Conservation (phyloP, 2,329 filamentous ascomycete species). For the Parastagonospora avenae region DNA sequence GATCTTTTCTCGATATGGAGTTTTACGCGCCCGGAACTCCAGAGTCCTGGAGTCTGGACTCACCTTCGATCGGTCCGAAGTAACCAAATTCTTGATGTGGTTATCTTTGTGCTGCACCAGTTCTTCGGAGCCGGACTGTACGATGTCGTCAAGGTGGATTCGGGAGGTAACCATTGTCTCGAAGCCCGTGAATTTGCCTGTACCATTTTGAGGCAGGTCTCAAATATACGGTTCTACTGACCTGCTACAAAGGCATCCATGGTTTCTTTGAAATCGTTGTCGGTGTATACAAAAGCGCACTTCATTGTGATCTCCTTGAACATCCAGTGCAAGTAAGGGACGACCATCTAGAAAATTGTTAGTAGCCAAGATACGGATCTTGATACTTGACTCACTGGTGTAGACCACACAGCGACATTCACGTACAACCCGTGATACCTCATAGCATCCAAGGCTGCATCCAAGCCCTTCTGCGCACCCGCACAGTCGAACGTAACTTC, state of each 20-base stretch:
- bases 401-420: slow-evolving; percentile 43
- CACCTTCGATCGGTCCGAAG: slow-evolving; percentile 2
- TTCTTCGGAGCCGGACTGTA: slow-evolving; percentile 37
- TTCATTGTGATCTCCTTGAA: slow-evolving; percentile 38
- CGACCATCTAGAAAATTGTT: slow-evolving; percentile 24
- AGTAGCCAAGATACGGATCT: neutral
- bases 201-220: neutral
- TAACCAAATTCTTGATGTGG: slow-evolving; percentile 46
- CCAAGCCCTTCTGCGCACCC: slow-evolving; percentile 35
- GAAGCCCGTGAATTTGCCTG: slow-evolving; percentile 39
- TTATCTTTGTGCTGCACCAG: slow-evolving; percentile 39
- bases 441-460: slow-evolving; percentile 38
- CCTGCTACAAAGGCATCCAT: slow-evolving; percentile 40
- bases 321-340: slow-evolving; percentile 33
- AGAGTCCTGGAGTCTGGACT: too few relatives aligned
- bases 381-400: slow-evolving; percentile 25
- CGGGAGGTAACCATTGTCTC: slow-evolving; percentile 41
- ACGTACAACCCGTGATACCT: slow-evolving; percentile 35
- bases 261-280: slow-evolving; percentile 39
- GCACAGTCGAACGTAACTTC: slow-evolving; percentile 46
- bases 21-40: too few relatives aligned
- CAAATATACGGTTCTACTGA: slow-evolving; percentile 11
- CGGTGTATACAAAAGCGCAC: slow-evolving; percentile 37
- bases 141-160: slow-evolving; percentile 41
- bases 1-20: too few relatives aligned